Base-by-base conservation (phyloP, 2,329 filamentous ascomycete genomes). In the Cladosporium sp. region DNA sequence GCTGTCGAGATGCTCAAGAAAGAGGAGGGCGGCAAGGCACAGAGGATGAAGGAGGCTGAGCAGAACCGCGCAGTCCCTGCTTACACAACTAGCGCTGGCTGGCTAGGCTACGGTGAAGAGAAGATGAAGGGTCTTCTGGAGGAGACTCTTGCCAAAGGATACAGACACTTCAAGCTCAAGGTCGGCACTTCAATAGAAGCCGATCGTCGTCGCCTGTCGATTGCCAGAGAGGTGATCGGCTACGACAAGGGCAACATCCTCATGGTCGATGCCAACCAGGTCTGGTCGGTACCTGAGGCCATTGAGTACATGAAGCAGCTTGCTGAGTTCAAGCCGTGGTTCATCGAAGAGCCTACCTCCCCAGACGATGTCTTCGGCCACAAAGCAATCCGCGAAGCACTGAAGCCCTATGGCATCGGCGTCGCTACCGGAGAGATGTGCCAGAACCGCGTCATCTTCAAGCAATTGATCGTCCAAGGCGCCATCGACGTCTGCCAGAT, bases 341-440 rank as follows among this genome's bases (percentile, higher is more conserved):
- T 96, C 78, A 96, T 96, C 71, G 92, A 96, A 78, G 92, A 96
- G 81, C 92, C 92, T 2, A 96, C 92, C 14, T 90, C 87, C 20
- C 92, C 92, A 12, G 92, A 96, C 70, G 92, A 96, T 72, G 86
- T 96, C 60, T 85, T 94, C 58, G 92, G 92, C 60, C 92, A 96
- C 82, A 90, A 89, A 70, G 88, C 89, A 3, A 86, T 96, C 67
- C 86, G 89, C 54, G 88, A 93, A 62, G 91, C 91, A 3, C 85
- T 96, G 11, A 82, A 83, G 67, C 86, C 88, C 0, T 80, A 85
- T 70, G 84, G 84, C 59, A 90, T 96, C 67, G 90, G 90, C 60
- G 92, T 96, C 5, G 92, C 92, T 7, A 96, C 92, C 0, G 92
- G 92, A 63, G 92, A 96, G 78, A 95, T 96, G 90, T 94, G 90